These are phyloP conservation scores for Pelargonium nanum DNA, from an alignment of 345 rosid genomes.

Conservation along the genomic window DNA sequence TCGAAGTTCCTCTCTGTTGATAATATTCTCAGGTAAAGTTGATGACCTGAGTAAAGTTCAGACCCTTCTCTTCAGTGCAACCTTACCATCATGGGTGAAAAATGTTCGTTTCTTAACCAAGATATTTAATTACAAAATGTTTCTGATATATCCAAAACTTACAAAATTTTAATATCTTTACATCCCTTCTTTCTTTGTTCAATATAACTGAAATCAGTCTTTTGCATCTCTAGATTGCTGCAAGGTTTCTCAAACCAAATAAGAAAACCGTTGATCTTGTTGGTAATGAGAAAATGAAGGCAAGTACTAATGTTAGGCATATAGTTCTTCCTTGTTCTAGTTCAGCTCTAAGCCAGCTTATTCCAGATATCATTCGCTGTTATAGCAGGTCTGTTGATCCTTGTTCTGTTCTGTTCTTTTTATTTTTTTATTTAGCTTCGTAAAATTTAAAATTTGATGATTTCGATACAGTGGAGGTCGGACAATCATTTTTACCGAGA, in stretches of 20 bases:
- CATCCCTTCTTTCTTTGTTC: background rate
- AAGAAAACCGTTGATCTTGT: conserved; percentile 94
- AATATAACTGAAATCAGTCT: conserved; percentile 4
- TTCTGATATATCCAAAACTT: background rate
- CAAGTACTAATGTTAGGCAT: conserved; percentile 83
- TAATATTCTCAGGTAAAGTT: conserved; percentile 58
- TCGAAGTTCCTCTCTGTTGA: background rate
- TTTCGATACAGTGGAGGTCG: conserved; percentile 71
- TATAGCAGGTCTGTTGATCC: conserved; percentile 61
- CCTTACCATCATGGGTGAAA: conserved; percentile 90
- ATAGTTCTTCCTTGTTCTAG: conserved; percentile 68
- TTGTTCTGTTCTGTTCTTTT: background rate
- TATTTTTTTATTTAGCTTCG: background rate
- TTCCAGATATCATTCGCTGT: conserved; percentile 86
- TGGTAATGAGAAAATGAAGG: conserved; percentile 97
- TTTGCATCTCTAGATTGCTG: conserved; percentile 40
- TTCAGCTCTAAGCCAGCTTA: conserved; percentile 64
- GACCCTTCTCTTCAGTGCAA: conserved; percentile 99
- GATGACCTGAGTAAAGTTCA: conserved; percentile 74
- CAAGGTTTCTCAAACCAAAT: conserved; percentile 57
- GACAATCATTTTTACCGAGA: conserved; percentile 84
- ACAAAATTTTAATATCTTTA: background rate
- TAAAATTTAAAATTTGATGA: background rate
- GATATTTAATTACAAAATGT: background rate
- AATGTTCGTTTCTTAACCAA: conserved; percentile 32